Conservation (phyloP, 2,329 filamentous ascomycete species). For the Verticillium nonalfalfae region DNA sequence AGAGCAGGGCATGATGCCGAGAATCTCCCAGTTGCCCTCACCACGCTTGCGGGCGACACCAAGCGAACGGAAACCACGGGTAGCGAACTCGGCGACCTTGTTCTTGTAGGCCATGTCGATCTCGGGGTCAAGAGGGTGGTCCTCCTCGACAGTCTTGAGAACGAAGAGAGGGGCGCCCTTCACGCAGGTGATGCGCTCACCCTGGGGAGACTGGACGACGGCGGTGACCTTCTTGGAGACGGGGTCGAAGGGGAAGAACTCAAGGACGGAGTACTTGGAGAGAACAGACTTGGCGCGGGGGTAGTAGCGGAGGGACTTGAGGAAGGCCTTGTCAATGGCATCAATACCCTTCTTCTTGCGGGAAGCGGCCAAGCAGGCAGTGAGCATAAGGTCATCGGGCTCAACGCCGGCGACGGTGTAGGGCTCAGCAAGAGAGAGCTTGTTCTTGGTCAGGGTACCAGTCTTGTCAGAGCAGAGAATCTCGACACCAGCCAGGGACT, state of each 20-base stretch:
- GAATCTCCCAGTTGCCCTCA: constrained; percentile 78
- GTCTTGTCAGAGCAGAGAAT: constrained; percentile 95
- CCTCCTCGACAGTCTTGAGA: constrained; percentile 79
- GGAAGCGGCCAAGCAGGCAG: constrained; percentile 81
- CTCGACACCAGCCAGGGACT: constrained; percentile 87
- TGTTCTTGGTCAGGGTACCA: constrained; percentile 90
- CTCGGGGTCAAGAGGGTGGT: constrained; percentile 70
- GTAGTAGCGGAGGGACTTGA: constrained; percentile 78
- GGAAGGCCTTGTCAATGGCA: constrained; percentile 90
- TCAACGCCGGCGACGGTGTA: constrained; percentile 79
- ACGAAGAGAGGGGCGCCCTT: constrained; percentile 89
- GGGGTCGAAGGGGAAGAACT: constrained; percentile 85
- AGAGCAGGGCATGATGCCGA: constrained; percentile 92
- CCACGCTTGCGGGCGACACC: constrained; percentile 82
- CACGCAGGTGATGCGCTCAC: constrained; percentile 80
- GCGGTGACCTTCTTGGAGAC: constrained; percentile 91
- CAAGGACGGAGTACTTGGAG: constrained; percentile 75
- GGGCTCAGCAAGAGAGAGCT: constrained; percentile 79
- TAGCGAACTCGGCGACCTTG: constrained; percentile 77
- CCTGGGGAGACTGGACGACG: constrained; percentile 74
- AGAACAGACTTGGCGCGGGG: constrained; percentile 75
- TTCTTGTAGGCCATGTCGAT: constrained; percentile 83
- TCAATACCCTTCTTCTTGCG: constrained; percentile 96
- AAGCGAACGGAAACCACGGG: constrained; percentile 88
- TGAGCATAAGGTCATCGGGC: constrained; percentile 84